Evolutionary conservation across 306 rosid species (phyloP).

Genomic region (Rosa rugosa): DNA sequence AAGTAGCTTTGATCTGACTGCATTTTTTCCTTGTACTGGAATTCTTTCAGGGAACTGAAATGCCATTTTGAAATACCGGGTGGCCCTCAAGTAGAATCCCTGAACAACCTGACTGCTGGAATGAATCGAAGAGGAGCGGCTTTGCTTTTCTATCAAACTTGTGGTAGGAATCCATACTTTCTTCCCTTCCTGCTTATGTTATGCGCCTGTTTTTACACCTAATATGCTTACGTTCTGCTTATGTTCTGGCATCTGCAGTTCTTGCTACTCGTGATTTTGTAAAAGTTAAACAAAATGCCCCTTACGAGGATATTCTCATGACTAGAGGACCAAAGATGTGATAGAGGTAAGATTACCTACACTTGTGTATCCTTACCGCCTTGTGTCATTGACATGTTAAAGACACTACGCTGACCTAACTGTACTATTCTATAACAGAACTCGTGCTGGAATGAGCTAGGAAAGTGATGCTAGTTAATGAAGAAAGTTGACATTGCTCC

Average conservation of each 20-base stretch:
- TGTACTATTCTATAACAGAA: not conserved
- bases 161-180: slow-evolving; percentile 42
- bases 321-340: slow-evolving; percentile 70
- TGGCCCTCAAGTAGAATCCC: slow-evolving; percentile 64
- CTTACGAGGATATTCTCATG: slow-evolving; percentile 67
- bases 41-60: slow-evolving; percentile 67
- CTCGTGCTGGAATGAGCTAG: not conserved
- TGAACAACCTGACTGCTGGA: slow-evolving; percentile 58
- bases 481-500: not conserved
- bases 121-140: slow-evolving; percentile 71
- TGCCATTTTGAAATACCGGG: slow-evolving; percentile 68
- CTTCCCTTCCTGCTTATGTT: not conserved
- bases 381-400: not conserved
- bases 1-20: not conserved
- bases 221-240: not conserved
- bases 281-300: slow-evolving; percentile 51
- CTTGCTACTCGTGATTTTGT: slow-evolving; percentile 57
- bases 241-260: slow-evolving; percentile 33
- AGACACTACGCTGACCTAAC: not conserved
- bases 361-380: not conserved
- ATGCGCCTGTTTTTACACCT: not conserved
- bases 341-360: slow-evolving; percentile 30
- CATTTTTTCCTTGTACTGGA: slow-evolving; percentile 13
- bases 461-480: not conserved
- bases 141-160: slow-evolving; percentile 69